Percentiles rank a stretch among this genome's conserved stretches.
Conservation (phyloP, 176 grass and related monocot species). For the Aegilops bicornis region DNA sequence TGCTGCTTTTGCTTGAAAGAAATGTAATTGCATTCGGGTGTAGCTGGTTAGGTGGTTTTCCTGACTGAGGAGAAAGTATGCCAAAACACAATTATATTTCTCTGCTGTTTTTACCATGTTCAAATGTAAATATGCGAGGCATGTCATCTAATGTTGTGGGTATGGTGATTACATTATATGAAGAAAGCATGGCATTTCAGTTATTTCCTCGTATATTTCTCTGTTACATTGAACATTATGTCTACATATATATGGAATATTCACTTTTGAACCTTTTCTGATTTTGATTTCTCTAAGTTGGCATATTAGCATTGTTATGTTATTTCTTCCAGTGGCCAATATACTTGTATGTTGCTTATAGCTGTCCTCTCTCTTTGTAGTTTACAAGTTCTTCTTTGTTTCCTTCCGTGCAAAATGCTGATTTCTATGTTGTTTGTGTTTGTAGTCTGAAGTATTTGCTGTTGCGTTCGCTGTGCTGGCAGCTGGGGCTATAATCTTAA, state of each 20-base stretch:
- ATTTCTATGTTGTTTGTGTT: conserved; percentile 20
- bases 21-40: neutral
- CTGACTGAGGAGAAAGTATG: neutral
- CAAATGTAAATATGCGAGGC: neutral
- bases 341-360: neutral
- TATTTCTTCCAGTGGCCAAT: neutral
- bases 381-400: neutral
- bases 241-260: neutral
- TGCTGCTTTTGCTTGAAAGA: conserved; percentile 12
- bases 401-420: conserved; percentile 16
- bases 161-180: neutral
- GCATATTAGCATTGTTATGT: neutral
- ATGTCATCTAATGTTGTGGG: neutral
- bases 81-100: neutral
- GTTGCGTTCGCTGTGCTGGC: conserved; percentile 98
- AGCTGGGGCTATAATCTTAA: conserved; percentile 94
- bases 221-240: neutral
- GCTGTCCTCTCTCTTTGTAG: neutral
- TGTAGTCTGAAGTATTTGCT: conserved; percentile 99
- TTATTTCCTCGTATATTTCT: neutral
- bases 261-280: neutral
- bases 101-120: neutral
- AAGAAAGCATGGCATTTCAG: neutral
- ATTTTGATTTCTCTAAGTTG: neutral
- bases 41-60: neutral